Conservation (phyloP, 2,329 filamentous ascomycete genomes). For the Fusarium sp. region DNA sequence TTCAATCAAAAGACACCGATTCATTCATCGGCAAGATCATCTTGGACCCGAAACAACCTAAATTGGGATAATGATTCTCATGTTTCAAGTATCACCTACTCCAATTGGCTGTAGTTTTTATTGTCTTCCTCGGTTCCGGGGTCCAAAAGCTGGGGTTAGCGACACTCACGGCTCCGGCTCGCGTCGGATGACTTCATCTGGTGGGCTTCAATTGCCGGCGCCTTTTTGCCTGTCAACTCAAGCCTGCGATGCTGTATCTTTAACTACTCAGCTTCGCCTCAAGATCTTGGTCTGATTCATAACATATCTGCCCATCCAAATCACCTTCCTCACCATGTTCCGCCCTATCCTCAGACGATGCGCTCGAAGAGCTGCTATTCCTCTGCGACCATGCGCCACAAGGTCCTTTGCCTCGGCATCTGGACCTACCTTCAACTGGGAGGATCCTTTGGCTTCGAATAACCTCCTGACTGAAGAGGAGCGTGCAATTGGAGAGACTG, state of each 20-base stretch:
- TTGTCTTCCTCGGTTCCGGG: conserved; percentile 38
- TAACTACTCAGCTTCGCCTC: conserved; percentile 22
- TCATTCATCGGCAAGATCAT: conserved; percentile 18
- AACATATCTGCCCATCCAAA: background rate
- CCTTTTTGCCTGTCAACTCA: conserved; percentile 24
- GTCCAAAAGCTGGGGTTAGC: conserved; percentile 41
- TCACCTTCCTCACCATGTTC: conserved; percentile 41
- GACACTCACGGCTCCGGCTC: conserved; percentile 42
- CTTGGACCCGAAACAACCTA: conserved; percentile 17
- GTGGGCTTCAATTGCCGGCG: conserved; percentile 39
- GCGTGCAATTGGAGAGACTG: conserved; percentile 87
- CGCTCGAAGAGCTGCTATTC: conserved; percentile 37
- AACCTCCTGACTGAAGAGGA: conserved; percentile 90
- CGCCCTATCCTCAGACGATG: conserved; percentile 47
- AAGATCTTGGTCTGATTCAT: background rate
- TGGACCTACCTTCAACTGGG: conserved; percentile 78
- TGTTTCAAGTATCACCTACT: conserved; percentile 6
- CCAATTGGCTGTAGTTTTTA: conserved; percentile 10
- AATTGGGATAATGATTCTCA: conserved; percentile 24
- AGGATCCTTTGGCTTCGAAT: conserved; percentile 82
- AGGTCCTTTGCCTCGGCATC: conserved; percentile 52
- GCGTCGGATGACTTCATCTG: conserved; percentile 46
- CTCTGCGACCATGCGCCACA: conserved; percentile 42
- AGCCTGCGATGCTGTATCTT: conserved; percentile 25
- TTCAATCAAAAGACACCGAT: conserved; percentile 21